Base-by-base conservation (phyloP, 129 eudicot species). In the Logfia minima region DNA sequence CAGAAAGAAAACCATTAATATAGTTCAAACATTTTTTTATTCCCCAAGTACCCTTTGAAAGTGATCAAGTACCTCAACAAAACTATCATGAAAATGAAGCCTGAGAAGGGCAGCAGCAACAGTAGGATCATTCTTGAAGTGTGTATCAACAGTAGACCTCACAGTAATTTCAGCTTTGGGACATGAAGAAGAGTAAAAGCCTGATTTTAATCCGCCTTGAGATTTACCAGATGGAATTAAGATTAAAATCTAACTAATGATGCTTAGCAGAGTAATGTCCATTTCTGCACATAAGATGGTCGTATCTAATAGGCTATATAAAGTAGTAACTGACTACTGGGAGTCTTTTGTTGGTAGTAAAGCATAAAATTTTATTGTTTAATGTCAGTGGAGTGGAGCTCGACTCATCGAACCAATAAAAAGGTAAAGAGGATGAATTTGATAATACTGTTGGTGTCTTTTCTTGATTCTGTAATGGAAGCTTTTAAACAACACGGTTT, bases 51-150 rank as follows among this genome's bases (percentile, higher is more conserved):
- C 80, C 71, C 48, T 43, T 68, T 68, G 26, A 22, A 60, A 31
- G 24, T 26, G 14, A 39, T 2, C 24, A 14, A 67, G 69, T 59
- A 92, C 98, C 88, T 90, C 91, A 81, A 92, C 98, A 83, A 88
- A 92, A 79, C 97, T 89, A 68, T 92, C 96, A 83, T 92, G 96
- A 55, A 92, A 92, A 85, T 87, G 92, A 43, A 92, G 97, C 83
- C 96, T 83, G 18, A 92, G 88, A 82, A 92, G 74, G 69, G 75
- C 98, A 65, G 98, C 90, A 53, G 96, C 93, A 60, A 87, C 71
- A 17, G 85, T 87, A 55, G 93, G 84, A 72, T 92, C 96, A 9
- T 77, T 56, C 66, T 84, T 78, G 78, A 82, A 81, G 67, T 92
- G 86, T 35, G 82, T 34, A 73, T 83, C 83, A 6, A 92, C 96